Percentiles rank a stretch among this genome's conserved stretches.
Conservation (phyloP, 768 basidiomycete species). For the Leccinellum albellum region DNA sequence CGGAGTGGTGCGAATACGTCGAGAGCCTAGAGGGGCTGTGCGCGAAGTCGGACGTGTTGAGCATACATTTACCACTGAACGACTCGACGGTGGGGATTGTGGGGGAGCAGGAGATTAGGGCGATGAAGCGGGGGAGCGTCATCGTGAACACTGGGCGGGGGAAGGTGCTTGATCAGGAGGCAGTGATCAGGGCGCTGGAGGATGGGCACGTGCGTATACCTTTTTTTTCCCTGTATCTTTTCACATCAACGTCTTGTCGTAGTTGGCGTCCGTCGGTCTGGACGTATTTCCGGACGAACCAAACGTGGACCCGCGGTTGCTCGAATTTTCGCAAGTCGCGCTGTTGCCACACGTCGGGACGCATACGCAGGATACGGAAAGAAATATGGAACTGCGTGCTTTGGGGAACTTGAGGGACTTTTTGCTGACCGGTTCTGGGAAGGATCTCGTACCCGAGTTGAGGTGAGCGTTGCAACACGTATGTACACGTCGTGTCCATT, state of each 20-base stretch:
- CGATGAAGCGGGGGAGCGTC: constrained; percentile 72
- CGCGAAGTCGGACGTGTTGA: constrained; percentile 73
- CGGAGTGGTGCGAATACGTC: constrained; percentile 81
- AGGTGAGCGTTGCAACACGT: background rate
- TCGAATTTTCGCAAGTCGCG: constrained; percentile 76
- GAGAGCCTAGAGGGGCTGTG: constrained; percentile 62
- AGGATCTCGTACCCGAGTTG: background rate
- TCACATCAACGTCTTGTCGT: constrained; percentile 41
- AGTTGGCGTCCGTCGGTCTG: constrained; percentile 54
- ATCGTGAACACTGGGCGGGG: constrained; percentile 88
- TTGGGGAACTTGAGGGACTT: constrained; percentile 72
- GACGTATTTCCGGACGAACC: constrained; percentile 89
- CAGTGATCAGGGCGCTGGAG: too few relatives aligned
- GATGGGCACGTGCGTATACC: too few relatives aligned
- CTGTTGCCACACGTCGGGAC: constrained; percentile 92
- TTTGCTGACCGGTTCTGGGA: background rate
- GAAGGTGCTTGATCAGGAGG: constrained; percentile 83
- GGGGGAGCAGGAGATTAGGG: constrained; percentile 69
- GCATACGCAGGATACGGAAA: constrained; percentile 73
- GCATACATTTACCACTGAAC: constrained; percentile 79
- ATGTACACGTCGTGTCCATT: too few relatives aligned
- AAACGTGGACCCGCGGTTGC: constrained; percentile 67
- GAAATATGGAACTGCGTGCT: constrained; percentile 79
- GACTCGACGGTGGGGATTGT: constrained; percentile 69
- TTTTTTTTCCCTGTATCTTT: too few relatives aligned